Base-by-base conservation (phyloP, 2,329 filamentous ascomycete genomes). In the Monilinia laxa region DNA sequence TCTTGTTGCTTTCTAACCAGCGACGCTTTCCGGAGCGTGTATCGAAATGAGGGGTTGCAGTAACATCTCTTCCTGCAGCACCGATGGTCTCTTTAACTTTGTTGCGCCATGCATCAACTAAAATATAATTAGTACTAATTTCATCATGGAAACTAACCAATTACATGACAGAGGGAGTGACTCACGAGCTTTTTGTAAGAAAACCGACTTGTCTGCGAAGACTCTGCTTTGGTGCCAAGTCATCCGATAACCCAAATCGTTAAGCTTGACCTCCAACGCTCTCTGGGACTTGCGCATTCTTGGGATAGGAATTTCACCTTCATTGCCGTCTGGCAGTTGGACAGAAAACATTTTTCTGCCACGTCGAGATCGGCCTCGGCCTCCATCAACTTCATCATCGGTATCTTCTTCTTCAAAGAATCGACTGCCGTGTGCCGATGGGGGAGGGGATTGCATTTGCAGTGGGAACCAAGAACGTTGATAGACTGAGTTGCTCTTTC, bases 171-270 rank as follows among this genome's bases (percentile, higher is more conserved):
- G 11, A 49, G 28, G 45, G 42, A 38, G 18, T 51, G 67, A 90
- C 93, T 87, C 82, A 97, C 93, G 81, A 73, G 93, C 93, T 82
- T 92, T 88, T 78, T 97, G 94, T 74, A 97, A 81, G 78, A 97
- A 97, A 58, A 97, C 83, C 52, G 90, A 92, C 72, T 92, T 85
- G 16, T 90, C 91, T 1, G 93, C 89, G 81, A 98, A 97, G 14
- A 94, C 91, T 74, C 94, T 85, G 77, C 93, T 95, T 80, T 98
- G 94, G 65, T 93, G 89, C 94, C 95, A 99, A 59, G 92, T 93
- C 91, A 99, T 96, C 57, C 94, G 87, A 77, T 96, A 96, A 2
- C 93, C 94, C 56, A 98, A 81, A 75, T 98, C 93, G 76, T 98
- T 98, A 69, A 98, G 81, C 59, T 91, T 87, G n/a, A 95, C 88